These are phyloP conservation scores for Cenchrus fungigraminus DNA, from an alignment of 176 grass and related monocot species.

Conservation along the genomic window DNA sequence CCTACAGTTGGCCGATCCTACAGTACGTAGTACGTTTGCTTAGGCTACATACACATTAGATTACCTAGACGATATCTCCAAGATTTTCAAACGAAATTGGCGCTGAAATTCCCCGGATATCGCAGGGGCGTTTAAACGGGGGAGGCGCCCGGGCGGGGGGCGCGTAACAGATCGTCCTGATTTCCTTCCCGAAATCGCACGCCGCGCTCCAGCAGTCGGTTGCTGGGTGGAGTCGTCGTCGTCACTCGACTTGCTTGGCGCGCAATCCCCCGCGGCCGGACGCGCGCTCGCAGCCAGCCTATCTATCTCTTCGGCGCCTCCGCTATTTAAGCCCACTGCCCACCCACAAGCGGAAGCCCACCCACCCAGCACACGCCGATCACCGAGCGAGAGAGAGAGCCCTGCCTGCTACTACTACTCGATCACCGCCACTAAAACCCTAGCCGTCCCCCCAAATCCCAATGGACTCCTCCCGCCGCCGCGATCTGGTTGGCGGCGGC, in stretches of 20 bases:
- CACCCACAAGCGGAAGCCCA: not conserved
- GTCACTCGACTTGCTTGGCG: slow-evolving; percentile 9
- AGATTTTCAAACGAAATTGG: not conserved
- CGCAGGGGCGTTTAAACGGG: not conserved
- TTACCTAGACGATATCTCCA: not conserved
- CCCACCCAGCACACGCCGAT: not conserved
- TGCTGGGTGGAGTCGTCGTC: not conserved
- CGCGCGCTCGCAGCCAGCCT: slow-evolving; percentile 13
- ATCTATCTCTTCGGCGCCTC: not conserved
- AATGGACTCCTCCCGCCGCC: slow-evolving; percentile 3
- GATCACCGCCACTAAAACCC: not conserved
- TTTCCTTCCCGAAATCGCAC: not conserved
- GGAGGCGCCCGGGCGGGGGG: not conserved
- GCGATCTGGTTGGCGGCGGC: not conserved
- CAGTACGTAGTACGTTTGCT: not conserved
- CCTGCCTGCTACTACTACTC: not conserved
- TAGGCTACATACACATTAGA: too few relatives aligned
- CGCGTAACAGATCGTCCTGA: not conserved
- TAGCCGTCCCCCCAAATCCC: not conserved
- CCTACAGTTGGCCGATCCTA: not conserved
- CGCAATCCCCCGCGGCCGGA: not conserved
- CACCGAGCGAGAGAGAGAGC: not conserved
- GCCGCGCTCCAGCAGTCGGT: not conserved
- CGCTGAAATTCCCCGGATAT: too few relatives aligned
- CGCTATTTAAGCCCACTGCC: slow-evolving; percentile 11